These are phyloP conservation scores for Colletotrichum camelliae DNA, from an alignment of 2,329 filamentous ascomycete genomes.

Conservation along the genomic window DNA sequence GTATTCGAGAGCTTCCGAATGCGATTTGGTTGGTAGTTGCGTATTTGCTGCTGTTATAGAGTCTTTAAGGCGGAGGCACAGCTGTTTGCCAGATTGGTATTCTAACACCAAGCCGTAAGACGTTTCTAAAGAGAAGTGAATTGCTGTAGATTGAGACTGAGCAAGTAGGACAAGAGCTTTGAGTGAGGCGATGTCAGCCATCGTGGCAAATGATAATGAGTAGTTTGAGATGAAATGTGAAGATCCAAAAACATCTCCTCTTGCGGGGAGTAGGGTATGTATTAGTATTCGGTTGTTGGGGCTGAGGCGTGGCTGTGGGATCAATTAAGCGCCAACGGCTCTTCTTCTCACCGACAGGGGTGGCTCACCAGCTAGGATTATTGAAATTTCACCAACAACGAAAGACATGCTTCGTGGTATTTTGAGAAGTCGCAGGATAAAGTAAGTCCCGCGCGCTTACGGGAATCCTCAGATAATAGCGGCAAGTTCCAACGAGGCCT, in stretches of 20 bases:
- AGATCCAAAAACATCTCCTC: background rate
- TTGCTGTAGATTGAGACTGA: background rate
- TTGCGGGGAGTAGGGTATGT: background rate
- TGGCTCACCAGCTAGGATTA: background rate
- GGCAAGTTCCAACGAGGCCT: background rate
- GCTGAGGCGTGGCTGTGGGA: background rate
- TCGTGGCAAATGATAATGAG: background rate
- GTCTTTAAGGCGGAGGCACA: background rate
- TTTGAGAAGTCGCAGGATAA: background rate
- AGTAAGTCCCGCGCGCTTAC: background rate
- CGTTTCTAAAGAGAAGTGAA: background rate
- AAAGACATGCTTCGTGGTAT: background rate
- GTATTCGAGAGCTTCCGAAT: background rate
- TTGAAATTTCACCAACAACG: background rate
- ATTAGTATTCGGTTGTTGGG: background rate
- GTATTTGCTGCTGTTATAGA: background rate
- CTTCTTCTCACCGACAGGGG: background rate
- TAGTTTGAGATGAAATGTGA: background rate
- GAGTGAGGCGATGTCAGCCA: background rate
- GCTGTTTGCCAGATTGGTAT: background rate
- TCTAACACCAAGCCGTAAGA: background rate
- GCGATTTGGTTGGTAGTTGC: background rate
- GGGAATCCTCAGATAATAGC: background rate
- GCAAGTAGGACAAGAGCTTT: background rate
- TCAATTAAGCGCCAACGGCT: background rate